These are phyloP conservation scores for Hemileccinum impolitum DNA, from an alignment of 768 basidiomycete species.

Conservation along the genomic window DNA sequence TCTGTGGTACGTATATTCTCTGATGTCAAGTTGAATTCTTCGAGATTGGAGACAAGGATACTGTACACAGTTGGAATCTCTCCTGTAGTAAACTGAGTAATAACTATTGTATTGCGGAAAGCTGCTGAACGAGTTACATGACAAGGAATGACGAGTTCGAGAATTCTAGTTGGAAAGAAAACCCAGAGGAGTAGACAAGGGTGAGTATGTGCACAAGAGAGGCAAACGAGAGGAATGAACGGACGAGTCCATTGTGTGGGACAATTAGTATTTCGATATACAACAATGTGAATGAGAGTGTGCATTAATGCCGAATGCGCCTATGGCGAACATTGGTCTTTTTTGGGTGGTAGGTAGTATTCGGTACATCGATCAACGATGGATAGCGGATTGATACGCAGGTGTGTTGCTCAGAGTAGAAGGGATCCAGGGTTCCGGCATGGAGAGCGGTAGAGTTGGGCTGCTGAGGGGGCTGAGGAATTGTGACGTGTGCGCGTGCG, in stretches of 20 bases:
- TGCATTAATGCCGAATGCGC: slow-evolving; percentile 8
- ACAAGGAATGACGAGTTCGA: background rate
- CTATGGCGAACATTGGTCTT: background rate
- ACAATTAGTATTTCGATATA: slow-evolving; percentile 2
- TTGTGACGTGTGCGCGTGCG: slow-evolving; percentile 1
- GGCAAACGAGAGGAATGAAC: slow-evolving; percentile 1
- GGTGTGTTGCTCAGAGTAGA: background rate
- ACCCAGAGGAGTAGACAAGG: background rate
- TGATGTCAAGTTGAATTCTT: too few species aligned
- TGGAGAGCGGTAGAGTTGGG: slow-evolving; percentile 6
- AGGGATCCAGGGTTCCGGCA: slow-evolving; percentile 28
- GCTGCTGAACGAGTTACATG: background rate
- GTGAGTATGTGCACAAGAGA: background rate
- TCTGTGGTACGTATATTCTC: too few species aligned
- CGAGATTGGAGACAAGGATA: too few species aligned
- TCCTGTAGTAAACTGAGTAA: background rate
- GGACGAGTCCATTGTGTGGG: background rate
- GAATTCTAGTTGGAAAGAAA: slow-evolving; percentile 1
- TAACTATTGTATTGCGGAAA: background rate
- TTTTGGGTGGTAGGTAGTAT: background rate
- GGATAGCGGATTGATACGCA: slow-evolving; percentile 5
- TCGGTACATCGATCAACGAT: slow-evolving; percentile 15
- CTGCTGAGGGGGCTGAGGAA: slow-evolving; percentile 10
- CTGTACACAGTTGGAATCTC: background rate
- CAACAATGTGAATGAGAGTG: slow-evolving; percentile 4